Percentiles rank a stretch among this genome's conserved stretches.
Conservation (phyloP, 805 yeast genomes). For the Candida ponderosae region DNA sequence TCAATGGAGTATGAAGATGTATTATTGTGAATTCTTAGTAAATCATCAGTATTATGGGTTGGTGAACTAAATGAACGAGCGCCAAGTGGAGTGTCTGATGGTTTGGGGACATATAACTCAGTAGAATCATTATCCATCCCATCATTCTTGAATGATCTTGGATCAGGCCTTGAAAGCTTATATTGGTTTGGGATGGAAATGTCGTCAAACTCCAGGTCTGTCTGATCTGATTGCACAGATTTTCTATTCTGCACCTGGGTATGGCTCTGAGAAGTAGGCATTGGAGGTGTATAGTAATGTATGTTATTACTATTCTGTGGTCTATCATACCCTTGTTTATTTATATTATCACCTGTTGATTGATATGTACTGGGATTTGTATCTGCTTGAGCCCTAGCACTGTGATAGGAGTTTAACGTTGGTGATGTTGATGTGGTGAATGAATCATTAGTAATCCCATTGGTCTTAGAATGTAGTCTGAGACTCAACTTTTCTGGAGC, state of each 20-base stretch:
- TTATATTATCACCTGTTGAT: background rate
- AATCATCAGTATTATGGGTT: background rate
- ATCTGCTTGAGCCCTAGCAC: background rate
- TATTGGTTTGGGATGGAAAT: background rate
- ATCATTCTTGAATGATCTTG: background rate
- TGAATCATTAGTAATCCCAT: background rate
- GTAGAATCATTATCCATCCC: constrained; percentile 2
- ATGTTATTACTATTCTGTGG: too few species aligned
- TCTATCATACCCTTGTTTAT: too few species aligned
- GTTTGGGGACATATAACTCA: constrained; percentile 6
- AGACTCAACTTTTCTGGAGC: background rate
- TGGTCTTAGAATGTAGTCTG: background rate
- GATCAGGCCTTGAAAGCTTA: background rate
- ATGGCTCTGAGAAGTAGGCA: background rate
- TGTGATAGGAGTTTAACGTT: background rate
- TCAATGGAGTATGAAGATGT: constrained; percentile 2
- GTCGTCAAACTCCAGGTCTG: background rate
- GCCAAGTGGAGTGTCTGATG: constrained; percentile 15
- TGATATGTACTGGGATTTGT: background rate
- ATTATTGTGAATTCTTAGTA: background rate
- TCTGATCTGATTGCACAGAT: background rate
- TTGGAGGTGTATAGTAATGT: background rate
- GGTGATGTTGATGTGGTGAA: background rate
- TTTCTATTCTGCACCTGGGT: background rate
- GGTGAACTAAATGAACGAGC: constrained; percentile 16